Conservation (phyloP, 1,284 basidiomycete species). For the Leccinum insolens region DNA sequence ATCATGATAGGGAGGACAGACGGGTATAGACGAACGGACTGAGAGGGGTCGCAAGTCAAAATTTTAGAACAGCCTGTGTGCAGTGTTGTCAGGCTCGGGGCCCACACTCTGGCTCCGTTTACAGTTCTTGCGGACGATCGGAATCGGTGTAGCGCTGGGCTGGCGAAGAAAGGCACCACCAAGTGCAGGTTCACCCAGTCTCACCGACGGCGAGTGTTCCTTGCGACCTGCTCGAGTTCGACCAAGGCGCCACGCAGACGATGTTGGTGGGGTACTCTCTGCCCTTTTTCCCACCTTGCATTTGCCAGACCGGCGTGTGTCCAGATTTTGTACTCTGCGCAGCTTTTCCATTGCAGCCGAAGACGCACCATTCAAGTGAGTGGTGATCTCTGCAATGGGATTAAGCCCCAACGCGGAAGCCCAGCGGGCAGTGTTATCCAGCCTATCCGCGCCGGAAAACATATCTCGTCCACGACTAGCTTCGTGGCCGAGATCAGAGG, state of each 20-base stretch:
- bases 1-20: background rate
- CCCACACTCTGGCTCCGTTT: constrained; percentile 32
- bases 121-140: constrained; percentile 25
- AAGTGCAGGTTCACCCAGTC: constrained; percentile 10
- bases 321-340: constrained; percentile 23
- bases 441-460: constrained; percentile 22
- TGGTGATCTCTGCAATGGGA: constrained; percentile 29
- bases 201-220: constrained; percentile 17
- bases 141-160: constrained; percentile 27
- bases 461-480: constrained; percentile 18
- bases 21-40: background rate
- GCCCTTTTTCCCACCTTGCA: constrained; percentile 22
- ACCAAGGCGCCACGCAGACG: constrained; percentile 25
- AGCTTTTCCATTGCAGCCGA: constrained; percentile 24
- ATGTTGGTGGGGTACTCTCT: constrained; percentile 33
- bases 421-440: constrained; percentile 35
- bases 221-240: constrained; percentile 16
- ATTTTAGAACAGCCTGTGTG: constrained; percentile 19
- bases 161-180: constrained; percentile 29
- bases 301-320: background rate
- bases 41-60: background rate
- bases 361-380: constrained; percentile 17
- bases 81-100: constrained; percentile 15
- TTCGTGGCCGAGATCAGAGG: constrained; percentile 27
- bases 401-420: constrained; percentile 27